A percentile compares a stretch with the other conserved stretches of the same genome.
Evolutionary conservation across 164 flowering plant genomes (phyloP).

Genomic region (Chimonanthus salicifolius): DNA sequence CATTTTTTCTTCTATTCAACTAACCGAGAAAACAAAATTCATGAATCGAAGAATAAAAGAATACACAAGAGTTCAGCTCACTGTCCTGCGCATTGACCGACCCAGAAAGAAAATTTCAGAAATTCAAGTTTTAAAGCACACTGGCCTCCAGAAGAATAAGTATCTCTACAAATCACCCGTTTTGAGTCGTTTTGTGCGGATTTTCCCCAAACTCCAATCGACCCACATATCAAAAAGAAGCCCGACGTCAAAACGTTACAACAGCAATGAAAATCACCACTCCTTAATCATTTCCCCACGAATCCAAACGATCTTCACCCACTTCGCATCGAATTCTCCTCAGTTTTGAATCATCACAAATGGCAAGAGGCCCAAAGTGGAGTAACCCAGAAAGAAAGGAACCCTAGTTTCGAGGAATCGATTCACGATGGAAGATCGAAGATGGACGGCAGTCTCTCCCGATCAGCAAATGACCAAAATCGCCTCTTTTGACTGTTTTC

Average conservation of each 20-base stretch:
- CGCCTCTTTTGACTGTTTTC: neutral
- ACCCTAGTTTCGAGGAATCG: neutral
- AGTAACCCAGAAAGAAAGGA: neutral
- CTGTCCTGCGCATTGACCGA: too few species aligned
- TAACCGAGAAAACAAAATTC: neutral
- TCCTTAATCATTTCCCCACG: neutral
- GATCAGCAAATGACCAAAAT: neutral
- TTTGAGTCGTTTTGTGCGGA: neutral
- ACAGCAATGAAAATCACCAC: neutral
- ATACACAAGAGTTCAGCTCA: too few species aligned
- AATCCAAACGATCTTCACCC: neutral
- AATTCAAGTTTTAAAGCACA: too few species aligned
- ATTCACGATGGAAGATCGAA: neutral
- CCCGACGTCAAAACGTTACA: neutral
- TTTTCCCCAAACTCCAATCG: neutral
- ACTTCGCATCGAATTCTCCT: neutral
- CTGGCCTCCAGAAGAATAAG: neutral
- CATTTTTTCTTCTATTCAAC: neutral
- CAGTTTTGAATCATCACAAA: neutral
- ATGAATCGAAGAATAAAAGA: too few species aligned
- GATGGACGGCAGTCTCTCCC: neutral
- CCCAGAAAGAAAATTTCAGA: too few species aligned
- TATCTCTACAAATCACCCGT: neutral
- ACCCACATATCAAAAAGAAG: slow-evolving; percentile 1
- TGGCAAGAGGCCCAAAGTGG: neutral